phyloP scores from a whole-genome alignment of 2,329 filamentous ascomycete species.

The Hymenoscyphus albidus region DNA sequence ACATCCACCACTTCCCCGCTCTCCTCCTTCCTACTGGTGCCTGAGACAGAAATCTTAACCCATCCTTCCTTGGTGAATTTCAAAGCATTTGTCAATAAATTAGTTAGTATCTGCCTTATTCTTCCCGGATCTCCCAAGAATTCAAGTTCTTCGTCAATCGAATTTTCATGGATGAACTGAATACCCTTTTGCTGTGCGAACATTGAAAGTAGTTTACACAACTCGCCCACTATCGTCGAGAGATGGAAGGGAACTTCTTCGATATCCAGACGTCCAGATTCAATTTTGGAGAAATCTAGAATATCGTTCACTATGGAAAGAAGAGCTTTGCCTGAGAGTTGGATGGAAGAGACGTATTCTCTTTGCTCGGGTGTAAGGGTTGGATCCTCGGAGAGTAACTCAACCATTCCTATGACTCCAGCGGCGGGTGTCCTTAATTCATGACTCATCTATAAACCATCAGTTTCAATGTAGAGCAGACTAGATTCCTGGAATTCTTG shows the following conservation, averaged over 20 bases:
- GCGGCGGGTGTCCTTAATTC: conserved; percentile 30
- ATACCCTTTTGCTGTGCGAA: conserved; percentile 49
- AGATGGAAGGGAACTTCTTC: conserved; percentile 65
- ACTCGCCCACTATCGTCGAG: conserved; percentile 28
- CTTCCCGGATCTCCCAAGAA: conserved; percentile 65
- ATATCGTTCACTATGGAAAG: conserved; percentile 64
- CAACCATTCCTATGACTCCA: conserved; percentile 30
- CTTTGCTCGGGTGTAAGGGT: conserved; percentile 23
- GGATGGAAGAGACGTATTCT: conserved; percentile 27
- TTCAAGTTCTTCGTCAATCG: conserved; percentile 62
- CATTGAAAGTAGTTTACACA: conserved; percentile 67
- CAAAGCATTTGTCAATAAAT: conserved; percentile 67
- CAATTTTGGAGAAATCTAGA: conserved; percentile 69
- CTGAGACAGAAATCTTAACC: conserved; percentile 47
- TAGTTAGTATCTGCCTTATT: conserved; percentile 75
- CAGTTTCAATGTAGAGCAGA: background rate
- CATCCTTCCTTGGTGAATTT: conserved; percentile 72
- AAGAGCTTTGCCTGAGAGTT: conserved; percentile 26
- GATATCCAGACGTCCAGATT: conserved; percentile 69
- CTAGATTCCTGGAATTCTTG: too few species aligned
- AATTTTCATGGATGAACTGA: conserved; percentile 57
- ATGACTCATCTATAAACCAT: conserved; percentile 25
- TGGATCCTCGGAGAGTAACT: conserved; percentile 25
- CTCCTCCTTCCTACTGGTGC: background rate
- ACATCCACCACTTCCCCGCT: conserved; percentile 46